A percentile compares a stretch with the other conserved stretches of the same genome.
phyloP scores from a whole-genome alignment of 83 land plant genomes.

The Picea abies region DNA sequence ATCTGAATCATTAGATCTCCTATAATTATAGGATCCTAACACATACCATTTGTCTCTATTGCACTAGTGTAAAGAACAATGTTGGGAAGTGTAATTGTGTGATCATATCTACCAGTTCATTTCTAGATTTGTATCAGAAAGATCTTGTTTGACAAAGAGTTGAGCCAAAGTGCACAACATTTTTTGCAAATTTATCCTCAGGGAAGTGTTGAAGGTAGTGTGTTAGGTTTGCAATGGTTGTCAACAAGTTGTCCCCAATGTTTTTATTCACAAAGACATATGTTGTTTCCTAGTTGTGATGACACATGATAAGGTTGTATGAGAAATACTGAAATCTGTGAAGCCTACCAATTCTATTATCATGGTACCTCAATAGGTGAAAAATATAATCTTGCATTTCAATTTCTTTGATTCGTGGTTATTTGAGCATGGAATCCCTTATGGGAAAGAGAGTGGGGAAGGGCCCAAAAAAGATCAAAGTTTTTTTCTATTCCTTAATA shows the following conservation, averaged over 20 bases:
- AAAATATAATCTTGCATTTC: background rate
- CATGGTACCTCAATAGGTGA: background rate
- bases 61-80: too few relatives aligned
- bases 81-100: too few relatives aligned
- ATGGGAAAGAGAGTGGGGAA: background rate
- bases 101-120: too few relatives aligned
- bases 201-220: background rate
- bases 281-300: background rate
- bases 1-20: too few relatives aligned
- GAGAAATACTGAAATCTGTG: background rate
- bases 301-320: background rate
- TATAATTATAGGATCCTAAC: too few relatives aligned
- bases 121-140: too few relatives aligned
- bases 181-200: background rate
- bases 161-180: background rate
- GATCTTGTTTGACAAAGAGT: too few relatives aligned
- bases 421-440: background rate
- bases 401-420: background rate
- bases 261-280: background rate
- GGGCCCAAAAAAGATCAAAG: too few relatives aligned
- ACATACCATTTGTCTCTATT: too few relatives aligned
- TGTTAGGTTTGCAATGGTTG: background rate
- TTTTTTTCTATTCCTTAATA: too few relatives aligned
- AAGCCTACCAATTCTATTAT: background rate
- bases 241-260: background rate